These are phyloP conservation scores for Phytophthora constricta DNA, from an alignment of 352 stramenopile genomes.

Conservation along the genomic window DNA sequence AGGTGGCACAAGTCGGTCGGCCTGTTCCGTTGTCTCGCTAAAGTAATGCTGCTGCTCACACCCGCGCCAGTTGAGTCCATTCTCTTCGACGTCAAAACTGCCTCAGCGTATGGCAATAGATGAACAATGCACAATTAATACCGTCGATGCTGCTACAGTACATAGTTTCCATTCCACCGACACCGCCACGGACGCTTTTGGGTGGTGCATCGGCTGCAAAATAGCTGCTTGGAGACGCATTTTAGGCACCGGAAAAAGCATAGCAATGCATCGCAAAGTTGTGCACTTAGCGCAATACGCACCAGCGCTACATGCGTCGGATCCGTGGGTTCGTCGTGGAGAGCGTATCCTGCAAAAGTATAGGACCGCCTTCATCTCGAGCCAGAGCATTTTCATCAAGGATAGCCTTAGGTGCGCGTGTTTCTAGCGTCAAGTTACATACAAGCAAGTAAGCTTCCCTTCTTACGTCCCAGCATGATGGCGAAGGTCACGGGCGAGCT, in stretches of 20 bases:
- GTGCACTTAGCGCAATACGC: too few relatives aligned
- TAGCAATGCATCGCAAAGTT: neutral
- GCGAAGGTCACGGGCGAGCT: slow-evolving; percentile 10
- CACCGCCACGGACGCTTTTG: too few relatives aligned
- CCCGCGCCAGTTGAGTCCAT: too few relatives aligned
- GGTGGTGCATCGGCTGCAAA: slow-evolving; percentile 16
- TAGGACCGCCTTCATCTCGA: slow-evolving; percentile 22
- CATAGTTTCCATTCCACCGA: too few relatives aligned
- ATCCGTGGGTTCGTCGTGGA: neutral
- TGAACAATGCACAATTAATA: too few relatives aligned
- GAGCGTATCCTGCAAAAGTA: slow-evolving; percentile 29
- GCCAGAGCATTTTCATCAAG: slow-evolving; percentile 16
- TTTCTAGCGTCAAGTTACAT: slow-evolving; percentile 45
- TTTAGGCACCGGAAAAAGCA: neutral
- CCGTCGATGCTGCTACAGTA: too few relatives aligned
- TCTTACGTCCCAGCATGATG: slow-evolving; percentile 14
- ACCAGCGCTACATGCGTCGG: neutral
- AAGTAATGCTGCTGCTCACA: neutral
- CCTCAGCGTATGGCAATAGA: too few relatives aligned
- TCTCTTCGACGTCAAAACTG: too few relatives aligned
- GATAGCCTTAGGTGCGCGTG: slow-evolving; percentile 31
- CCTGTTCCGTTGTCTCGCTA: neutral
- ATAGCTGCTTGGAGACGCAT: neutral
- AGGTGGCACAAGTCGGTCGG: too few relatives aligned
- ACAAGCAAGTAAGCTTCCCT: slow-evolving; percentile 25